These are phyloP conservation scores for Scopulariopsis brevicaulis DNA, from an alignment of 2,329 filamentous ascomycete species.

Conservation along the genomic window DNA sequence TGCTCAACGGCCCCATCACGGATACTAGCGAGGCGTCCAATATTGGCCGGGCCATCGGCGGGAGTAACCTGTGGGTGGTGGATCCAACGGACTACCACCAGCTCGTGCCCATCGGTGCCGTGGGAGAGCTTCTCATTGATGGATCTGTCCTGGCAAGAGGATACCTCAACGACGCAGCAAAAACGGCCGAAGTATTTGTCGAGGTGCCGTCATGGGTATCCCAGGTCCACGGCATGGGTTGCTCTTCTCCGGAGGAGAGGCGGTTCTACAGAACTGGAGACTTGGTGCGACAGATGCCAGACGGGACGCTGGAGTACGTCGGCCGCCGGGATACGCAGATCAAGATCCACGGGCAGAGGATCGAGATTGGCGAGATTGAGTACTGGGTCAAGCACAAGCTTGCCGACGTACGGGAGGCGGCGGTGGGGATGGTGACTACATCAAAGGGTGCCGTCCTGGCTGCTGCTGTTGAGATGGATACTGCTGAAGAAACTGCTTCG, in stretches of 20 bases:
- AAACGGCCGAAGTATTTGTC: slow-evolving; percentile 48
- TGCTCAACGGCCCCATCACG: slow-evolving; percentile 42
- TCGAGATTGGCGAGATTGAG: slow-evolving; percentile 47
- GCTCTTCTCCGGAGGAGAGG: slow-evolving; percentile 18
- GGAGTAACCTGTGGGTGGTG: slow-evolving; percentile 33
- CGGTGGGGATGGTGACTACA: slow-evolving; percentile 30
- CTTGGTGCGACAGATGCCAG: slow-evolving; percentile 38
- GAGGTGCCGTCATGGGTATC: slow-evolving; percentile 20
- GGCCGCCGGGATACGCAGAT: slow-evolving; percentile 58
- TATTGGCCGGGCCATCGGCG: slow-evolving; percentile 37
- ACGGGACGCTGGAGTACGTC: slow-evolving; percentile 41
- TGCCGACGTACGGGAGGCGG: slow-evolving; percentile 28
- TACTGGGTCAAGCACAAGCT: slow-evolving; percentile 32
- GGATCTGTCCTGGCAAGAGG: slow-evolving; percentile 50
- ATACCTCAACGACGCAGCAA: slow-evolving; percentile 46
- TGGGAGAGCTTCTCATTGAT: slow-evolving; percentile 43
- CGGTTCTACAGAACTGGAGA: slow-evolving; percentile 50
- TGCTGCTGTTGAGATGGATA: slow-evolving; percentile 18
- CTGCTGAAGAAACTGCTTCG: slow-evolving; percentile 17
- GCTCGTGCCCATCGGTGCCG: slow-evolving; percentile 32
- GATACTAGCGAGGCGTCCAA: slow-evolving; percentile 22
- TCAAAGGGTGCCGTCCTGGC: slow-evolving; percentile 10
- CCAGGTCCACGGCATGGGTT: slow-evolving; percentile 33
- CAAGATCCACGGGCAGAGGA: slow-evolving; percentile 54
- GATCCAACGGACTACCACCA: slow-evolving; percentile 32